Evolutionary conservation across 208 protist species (phyloP).

Genomic region (Trypanosomatidae sp.): DNA sequence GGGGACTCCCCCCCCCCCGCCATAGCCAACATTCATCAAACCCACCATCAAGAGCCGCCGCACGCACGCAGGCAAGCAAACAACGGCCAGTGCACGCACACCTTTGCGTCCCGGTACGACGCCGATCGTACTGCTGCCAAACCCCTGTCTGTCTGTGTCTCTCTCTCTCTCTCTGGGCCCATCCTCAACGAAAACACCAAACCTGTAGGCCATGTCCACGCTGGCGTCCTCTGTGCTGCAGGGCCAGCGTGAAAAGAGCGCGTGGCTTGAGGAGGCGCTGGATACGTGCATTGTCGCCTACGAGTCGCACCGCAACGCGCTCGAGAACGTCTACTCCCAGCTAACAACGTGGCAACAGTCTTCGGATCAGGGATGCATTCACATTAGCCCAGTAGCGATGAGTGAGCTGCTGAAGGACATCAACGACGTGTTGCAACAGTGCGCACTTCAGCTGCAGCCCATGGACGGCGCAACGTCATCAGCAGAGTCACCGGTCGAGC

Average conservation of each 20-base stretch:
- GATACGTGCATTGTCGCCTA: slow-evolving; percentile 38
- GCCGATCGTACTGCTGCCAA: too few species aligned
- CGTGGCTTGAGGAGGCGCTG: slow-evolving; percentile 41
- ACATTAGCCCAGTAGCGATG: slow-evolving; percentile 18
- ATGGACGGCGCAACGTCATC: not conserved
- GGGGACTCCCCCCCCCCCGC: not conserved
- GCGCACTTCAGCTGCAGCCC: slow-evolving; percentile 27
- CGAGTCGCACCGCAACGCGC: slow-evolving; percentile 48
- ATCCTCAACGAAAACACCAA: not conserved
- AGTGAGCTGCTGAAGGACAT: slow-evolving; percentile 34
- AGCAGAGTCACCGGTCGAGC: not conserved
- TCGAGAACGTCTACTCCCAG: slow-evolving; percentile 36
- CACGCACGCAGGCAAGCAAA: not conserved
- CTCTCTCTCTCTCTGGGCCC: not conserved
- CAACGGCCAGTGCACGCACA: not conserved
- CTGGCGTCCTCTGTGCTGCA: not conserved
- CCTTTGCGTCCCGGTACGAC: not conserved
- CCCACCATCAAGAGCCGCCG: not conserved
- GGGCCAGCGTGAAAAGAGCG: slow-evolving; percentile 7
- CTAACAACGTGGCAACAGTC: slow-evolving; percentile 27
- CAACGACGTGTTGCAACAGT: slow-evolving; percentile 33
- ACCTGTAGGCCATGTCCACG: not conserved
- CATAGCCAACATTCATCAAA: not conserved
- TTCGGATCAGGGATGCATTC: slow-evolving; percentile 23
- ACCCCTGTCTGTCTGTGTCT: not conserved